Percentiles rank a stretch among this genome's conserved stretches.
Evolutionary conservation across 1,284 basidiomycete species (phyloP).

Genomic region (Malassezia restricta): DNA sequence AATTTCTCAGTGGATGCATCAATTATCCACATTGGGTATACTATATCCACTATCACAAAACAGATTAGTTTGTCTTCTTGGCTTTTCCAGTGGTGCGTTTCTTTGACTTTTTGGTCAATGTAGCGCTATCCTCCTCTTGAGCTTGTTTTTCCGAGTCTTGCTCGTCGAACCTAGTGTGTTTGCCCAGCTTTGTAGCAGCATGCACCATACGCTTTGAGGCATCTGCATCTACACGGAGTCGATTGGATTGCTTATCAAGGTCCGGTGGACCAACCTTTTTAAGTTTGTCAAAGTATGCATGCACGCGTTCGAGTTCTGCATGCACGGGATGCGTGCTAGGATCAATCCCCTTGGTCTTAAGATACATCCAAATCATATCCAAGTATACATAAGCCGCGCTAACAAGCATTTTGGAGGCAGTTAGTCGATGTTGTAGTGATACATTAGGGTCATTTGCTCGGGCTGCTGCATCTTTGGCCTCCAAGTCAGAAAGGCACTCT

Average conservation of each 20-base stretch:
- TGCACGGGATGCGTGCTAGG: slow-evolving; percentile 13
- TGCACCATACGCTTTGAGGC: slow-evolving; percentile 6
- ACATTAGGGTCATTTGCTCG: neutral
- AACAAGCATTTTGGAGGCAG: slow-evolving; percentile 10
- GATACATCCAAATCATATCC: slow-evolving; percentile 15
- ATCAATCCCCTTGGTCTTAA: slow-evolving; percentile 11
- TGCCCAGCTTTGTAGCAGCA: neutral
- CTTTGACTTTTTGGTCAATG: too few species aligned
- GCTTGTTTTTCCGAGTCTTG: neutral
- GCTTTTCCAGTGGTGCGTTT: too few species aligned
- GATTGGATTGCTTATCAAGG: neutral
- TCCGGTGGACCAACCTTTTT: neutral
- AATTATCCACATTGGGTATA: too few species aligned
- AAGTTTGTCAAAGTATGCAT: slow-evolving; percentile 13
- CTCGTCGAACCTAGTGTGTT: slow-evolving; percentile 11
- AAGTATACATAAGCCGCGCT: slow-evolving; percentile 13
- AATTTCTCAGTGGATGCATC: too few species aligned
- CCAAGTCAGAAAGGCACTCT: neutral
- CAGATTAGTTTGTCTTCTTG: too few species aligned
- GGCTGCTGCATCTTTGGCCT: slow-evolving; percentile 2
- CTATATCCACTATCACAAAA: too few species aligned
- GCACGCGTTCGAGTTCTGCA: slow-evolving; percentile 11
- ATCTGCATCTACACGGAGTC: neutral
- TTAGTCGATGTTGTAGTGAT: slow-evolving; percentile 1
- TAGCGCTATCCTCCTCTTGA: too few species aligned